phyloP scores from a whole-genome alignment of 495 filamentous ascomycete species.

The Hyaloscypha bicolor region DNA sequence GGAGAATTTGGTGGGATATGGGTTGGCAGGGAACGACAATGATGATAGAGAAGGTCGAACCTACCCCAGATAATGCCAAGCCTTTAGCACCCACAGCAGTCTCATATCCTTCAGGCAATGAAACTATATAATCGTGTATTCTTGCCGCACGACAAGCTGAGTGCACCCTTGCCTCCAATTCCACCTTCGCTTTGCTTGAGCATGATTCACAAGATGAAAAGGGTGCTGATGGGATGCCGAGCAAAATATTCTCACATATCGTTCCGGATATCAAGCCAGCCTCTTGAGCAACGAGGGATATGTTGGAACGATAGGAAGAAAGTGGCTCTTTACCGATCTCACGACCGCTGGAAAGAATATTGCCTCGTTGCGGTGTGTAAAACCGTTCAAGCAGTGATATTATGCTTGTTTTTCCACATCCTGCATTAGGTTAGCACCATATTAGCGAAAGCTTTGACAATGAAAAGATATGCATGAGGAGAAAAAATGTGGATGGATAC shows the following conservation, averaged over 20 bases:
- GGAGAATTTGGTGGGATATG: no score
- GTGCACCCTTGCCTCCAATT: slow-evolving; percentile 51
- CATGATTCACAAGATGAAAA: no score
- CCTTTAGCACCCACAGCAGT: slow-evolving; percentile 66
- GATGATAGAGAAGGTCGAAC: no score
- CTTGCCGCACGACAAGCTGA: slow-evolving; percentile 57
- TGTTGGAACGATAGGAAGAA: slow-evolving; percentile 49
- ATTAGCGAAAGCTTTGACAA: neutral
- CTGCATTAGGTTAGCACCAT: slow-evolving; percentile 29
- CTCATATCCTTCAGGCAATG: slow-evolving; percentile 53
- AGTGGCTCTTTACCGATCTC: slow-evolving; percentile 48
- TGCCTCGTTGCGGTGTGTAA: slow-evolving; percentile 55
- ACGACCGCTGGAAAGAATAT: slow-evolving; percentile 52
- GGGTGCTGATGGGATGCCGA: slow-evolving; percentile 39
- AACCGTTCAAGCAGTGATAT: slow-evolving; percentile 65
- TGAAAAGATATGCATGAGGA: neutral
- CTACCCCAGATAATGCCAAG: slow-evolving; percentile 61
- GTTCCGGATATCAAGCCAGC: slow-evolving; percentile 60
- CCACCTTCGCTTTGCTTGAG: slow-evolving; percentile 38
- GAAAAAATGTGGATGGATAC: slow-evolving; percentile 31
- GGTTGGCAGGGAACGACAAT: no score
- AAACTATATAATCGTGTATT: slow-evolving; percentile 60
- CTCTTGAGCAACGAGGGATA: slow-evolving; percentile 66
- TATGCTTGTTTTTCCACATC: slow-evolving; percentile 72
- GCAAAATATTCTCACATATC: slow-evolving; percentile 60